Conservation (phyloP, 345 rosid genomes). For the Litchi chinensis region DNA sequence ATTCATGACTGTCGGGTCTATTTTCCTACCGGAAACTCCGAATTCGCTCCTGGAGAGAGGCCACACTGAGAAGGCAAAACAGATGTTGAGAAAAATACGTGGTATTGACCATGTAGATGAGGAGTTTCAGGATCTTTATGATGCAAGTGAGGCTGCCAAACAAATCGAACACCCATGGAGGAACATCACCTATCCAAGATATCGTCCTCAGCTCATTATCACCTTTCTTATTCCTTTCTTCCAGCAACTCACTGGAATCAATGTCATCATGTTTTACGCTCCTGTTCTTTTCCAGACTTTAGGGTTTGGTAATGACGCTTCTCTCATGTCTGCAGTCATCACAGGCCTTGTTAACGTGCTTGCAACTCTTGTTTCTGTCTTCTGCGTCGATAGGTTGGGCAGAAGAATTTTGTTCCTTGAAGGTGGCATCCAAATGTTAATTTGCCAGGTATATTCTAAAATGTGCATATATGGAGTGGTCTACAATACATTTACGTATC, state of each 20-base stretch:
- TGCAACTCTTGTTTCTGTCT: constrained; percentile 61
- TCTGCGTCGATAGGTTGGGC: constrained; percentile 60
- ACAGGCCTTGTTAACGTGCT: constrained; percentile 65
- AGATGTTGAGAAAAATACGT: constrained; percentile 56
- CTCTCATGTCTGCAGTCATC: constrained; percentile 72
- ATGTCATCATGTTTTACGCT: constrained; percentile 66
- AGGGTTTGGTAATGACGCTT: constrained; percentile 69
- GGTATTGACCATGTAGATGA: constrained; percentile 56
- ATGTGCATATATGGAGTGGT: not conserved
- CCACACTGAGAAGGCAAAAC: constrained; percentile 52
- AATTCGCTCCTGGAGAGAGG: constrained; percentile 81
- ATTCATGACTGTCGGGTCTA: constrained; percentile 63
- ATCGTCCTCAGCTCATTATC: constrained; percentile 66
- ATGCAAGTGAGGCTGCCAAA: constrained; percentile 64
- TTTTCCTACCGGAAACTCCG: constrained; percentile 74
- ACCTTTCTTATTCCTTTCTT: constrained; percentile 61
- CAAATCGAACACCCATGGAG: constrained; percentile 65
- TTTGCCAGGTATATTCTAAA: constrained; percentile 50
- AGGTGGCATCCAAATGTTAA: constrained; percentile 74
- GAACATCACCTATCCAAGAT: constrained; percentile 50
- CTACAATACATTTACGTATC: too few species aligned
- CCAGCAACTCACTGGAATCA: constrained; percentile 43
- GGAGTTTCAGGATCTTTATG: constrained; percentile 64
- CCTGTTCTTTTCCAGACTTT: constrained; percentile 74
- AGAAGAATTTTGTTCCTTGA: constrained; percentile 67